These are phyloP conservation scores for Trametes cinnabarina DNA, from an alignment of 768 basidiomycete genomes.

Conservation along the genomic window DNA sequence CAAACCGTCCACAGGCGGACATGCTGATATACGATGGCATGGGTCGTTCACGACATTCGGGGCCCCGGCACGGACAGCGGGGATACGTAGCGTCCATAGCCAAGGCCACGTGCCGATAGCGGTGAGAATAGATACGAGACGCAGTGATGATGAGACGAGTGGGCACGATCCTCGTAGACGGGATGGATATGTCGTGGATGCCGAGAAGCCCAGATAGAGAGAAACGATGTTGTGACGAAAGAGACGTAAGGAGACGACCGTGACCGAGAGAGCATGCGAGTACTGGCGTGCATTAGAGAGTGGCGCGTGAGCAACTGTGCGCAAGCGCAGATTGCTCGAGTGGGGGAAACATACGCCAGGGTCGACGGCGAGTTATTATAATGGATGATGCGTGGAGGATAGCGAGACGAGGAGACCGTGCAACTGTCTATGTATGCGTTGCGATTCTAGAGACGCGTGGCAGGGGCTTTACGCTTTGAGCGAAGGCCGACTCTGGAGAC, in stretches of 20 bases:
- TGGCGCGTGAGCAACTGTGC: slow-evolving; percentile 38
- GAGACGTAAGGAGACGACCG: slow-evolving; percentile 25
- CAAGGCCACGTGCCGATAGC: slow-evolving; percentile 17
- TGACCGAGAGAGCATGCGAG: slow-evolving; percentile 29
- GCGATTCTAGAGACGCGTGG: slow-evolving; percentile 19
- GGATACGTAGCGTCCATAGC: slow-evolving; percentile 9
- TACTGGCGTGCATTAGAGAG: slow-evolving; percentile 37
- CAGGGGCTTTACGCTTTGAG: slow-evolving; percentile 25
- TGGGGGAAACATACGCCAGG: slow-evolving; percentile 24
- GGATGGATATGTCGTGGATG: slow-evolving; percentile 62
- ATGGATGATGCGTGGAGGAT: slow-evolving; percentile 20
- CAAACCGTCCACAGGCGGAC: slow-evolving; percentile 22
- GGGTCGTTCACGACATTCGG: slow-evolving; percentile 5
- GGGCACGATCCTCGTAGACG: slow-evolving; percentile 47
- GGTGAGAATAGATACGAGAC: slow-evolving; percentile 36
- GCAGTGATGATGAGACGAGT: slow-evolving; percentile 26
- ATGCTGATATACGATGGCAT: slow-evolving; percentile 20
- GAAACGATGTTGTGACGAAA: slow-evolving; percentile 25
- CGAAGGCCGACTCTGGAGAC: slow-evolving; percentile 22
- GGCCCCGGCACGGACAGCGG: slow-evolving; percentile 4
- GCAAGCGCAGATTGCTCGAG: slow-evolving; percentile 29
- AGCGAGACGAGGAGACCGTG: slow-evolving; percentile 17
- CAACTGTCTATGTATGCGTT: slow-evolving; percentile 27
- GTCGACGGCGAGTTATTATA: slow-evolving; percentile 26
- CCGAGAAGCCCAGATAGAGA: slow-evolving; percentile 23